Evolutionary conservation across 352 stramenopile genomes (phyloP), one percentile per base, ranked within the genome.

Genomic region (Phytophthora sp.): DNA sequence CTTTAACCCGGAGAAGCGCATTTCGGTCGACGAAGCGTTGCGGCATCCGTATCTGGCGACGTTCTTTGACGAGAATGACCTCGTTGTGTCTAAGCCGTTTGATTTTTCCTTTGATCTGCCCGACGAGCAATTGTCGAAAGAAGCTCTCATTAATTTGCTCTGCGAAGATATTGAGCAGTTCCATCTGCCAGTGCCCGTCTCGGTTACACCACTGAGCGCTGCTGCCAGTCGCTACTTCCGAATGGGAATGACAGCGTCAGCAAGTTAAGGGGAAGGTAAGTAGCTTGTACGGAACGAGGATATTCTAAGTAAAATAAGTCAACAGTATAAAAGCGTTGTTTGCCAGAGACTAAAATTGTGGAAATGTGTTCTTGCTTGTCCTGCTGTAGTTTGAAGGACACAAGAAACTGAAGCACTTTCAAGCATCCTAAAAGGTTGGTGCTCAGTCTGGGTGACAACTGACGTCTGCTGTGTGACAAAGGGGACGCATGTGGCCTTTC

Each of bases 41-140:
- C 76, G 63, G 4, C 84, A 92, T 45, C 82, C 84, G 49, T 92
- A 92, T 63, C 57, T 93, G 46, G 63, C 87, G 20, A 88, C 95
- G 35, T 98, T 98, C 63, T 94, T 96, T 66, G 88, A 97, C 59
- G 74, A 74, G 18, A 77, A 66, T n/a, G 83, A 91, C 57, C 70
- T 89, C 20, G 61, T 59, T 11, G 24, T 49, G 2, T 82, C 71
- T 0, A 46, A 63, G 2, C 65, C 61, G 33, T 89, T 90, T 41
- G 80, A 91, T 60, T 91, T 90, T 69, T 74, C 70, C 15, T 90
- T 90, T 54, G 83, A 91, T 60, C 45, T 91, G 18, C 65, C 83
- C 0, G 83, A 91, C 58, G 77, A 89, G 6, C 57, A 84, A 50
- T 63, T 91, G 24, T 84, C 72, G n/a, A 86, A 84, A 55, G 79